Conservation (phyloP, 768 basidiomycete genomes). For the Kwoniella botswanensis region DNA sequence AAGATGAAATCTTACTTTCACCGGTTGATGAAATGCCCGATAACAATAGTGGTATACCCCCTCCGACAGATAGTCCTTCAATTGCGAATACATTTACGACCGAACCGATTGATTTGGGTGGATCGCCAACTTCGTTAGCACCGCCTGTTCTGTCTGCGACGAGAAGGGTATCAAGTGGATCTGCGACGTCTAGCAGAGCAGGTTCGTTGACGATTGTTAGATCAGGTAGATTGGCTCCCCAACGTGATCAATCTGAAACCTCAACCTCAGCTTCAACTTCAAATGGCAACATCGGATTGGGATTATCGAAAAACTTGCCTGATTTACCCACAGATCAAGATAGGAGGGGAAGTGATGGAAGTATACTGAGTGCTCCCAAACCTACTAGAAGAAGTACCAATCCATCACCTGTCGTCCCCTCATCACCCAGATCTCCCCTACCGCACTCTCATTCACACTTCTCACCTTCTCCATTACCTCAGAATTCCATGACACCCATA, state of each 20-base stretch:
- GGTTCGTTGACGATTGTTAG: constrained; percentile 45
- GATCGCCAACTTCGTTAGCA: constrained; percentile 20
- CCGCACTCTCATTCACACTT: constrained; percentile 47
- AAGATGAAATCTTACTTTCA: constrained; percentile 9
- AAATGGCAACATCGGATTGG: neutral
- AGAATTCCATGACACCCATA: constrained; percentile 35
- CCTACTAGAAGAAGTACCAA: constrained; percentile 40
- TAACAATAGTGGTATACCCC: neutral
- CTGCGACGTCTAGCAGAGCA: constrained; percentile 34
- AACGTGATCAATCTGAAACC: constrained; percentile 21
- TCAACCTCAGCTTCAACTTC: neutral
- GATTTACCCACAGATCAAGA: constrained; percentile 16
- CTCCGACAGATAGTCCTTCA: constrained; percentile 3
- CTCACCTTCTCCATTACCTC: constrained; percentile 17
- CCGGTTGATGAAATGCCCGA: constrained; percentile 14
- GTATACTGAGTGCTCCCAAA: constrained; percentile 5
- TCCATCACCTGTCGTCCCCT: constrained; percentile 24
- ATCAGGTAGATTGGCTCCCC: constrained; percentile 32
- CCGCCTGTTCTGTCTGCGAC: constrained; percentile 11
- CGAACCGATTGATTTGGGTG: constrained; percentile 26
- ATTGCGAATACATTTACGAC: constrained; percentile 20
- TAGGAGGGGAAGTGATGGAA: constrained; percentile 16
- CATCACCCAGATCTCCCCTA: constrained; percentile 41
- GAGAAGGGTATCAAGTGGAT: constrained; percentile 36
- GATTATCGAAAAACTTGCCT: constrained; percentile 19